A percentile compares a stretch with the other conserved stretches of the same genome.
These are phyloP conservation scores for Salix arbutifolia DNA, from an alignment of 345 rosid genomes.

Conservation along the genomic window DNA sequence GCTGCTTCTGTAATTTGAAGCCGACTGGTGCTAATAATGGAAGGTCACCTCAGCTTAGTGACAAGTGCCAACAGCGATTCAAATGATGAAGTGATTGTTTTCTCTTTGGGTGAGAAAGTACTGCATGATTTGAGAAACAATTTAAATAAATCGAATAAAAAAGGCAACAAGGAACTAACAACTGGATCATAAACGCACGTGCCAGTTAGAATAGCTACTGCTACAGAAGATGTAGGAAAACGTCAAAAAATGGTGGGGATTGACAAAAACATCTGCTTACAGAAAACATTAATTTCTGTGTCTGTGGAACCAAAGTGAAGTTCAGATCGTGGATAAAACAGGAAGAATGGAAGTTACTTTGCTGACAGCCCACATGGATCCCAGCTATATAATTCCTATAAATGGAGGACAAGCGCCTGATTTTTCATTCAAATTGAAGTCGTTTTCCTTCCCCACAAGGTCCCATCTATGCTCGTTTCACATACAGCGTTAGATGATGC, in stretches of 20 bases:
- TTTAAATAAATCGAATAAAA: too few relatives aligned
- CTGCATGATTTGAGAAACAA: too few relatives aligned
- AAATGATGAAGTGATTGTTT: too few relatives aligned
- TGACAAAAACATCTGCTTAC: not conserved
- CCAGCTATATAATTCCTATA: not conserved
- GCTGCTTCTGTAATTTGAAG: not conserved
- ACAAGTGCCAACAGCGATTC: too few relatives aligned
- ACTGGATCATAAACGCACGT: too few relatives aligned
- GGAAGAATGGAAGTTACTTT: not conserved
- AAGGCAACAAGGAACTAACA: too few relatives aligned
- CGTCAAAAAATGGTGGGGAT: not conserved
- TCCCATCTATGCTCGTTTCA: not conserved
- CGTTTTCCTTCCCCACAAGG: not conserved
- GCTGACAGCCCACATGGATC: slow-evolving; percentile 9
- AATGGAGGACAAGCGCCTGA: not conserved
- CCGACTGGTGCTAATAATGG: not conserved
- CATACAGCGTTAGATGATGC: not conserved
- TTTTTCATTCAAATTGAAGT: slow-evolving; percentile 1
- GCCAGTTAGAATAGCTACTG: not conserved
- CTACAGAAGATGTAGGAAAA: not conserved
- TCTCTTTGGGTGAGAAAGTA: too few relatives aligned
- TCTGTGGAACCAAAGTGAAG: not conserved
- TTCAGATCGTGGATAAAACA: not conserved
- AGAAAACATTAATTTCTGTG: not conserved
- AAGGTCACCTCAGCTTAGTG: not conserved